These are phyloP conservation scores for Trichoderma sp. DNA, from an alignment of 2,329 filamentous ascomycete species.

Conservation along the genomic window DNA sequence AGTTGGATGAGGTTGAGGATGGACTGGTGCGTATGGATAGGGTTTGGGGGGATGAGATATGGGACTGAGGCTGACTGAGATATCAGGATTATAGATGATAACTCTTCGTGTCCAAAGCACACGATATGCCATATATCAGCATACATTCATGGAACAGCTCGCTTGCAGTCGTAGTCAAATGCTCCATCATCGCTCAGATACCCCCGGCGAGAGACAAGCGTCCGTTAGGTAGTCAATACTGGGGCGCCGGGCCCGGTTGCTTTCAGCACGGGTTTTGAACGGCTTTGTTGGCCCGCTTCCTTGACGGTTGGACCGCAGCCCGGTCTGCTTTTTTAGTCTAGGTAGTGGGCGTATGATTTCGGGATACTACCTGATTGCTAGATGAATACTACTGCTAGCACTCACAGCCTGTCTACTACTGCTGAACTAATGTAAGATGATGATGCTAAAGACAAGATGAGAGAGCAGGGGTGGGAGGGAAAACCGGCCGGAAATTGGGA, in stretches of 20 bases:
- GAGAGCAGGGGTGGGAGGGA: no score
- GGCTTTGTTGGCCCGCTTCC: slow-evolving; percentile 1
- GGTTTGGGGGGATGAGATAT: no score
- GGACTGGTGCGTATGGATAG: no score
- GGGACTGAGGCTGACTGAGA: no score
- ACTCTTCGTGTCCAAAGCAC: no score
- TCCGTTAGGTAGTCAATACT: not conserved
- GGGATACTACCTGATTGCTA: not conserved
- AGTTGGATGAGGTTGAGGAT: no score
- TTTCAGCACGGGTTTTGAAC: not conserved
- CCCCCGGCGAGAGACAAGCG: not conserved
- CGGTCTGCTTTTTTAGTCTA: not conserved
- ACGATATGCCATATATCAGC: not conserved
- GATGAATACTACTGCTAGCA: not conserved
- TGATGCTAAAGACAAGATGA: no score
- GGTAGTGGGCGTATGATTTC: slow-evolving; percentile 23
- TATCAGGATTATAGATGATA: no score
- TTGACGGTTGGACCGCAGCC: not conserved
- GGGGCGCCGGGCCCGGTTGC: not conserved
- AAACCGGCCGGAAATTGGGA: no score
- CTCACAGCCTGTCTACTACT: not conserved
- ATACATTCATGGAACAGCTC: not conserved
- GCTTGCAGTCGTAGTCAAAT: not conserved
- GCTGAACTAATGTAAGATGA: not conserved
- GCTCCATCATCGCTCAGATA: not conserved